These are phyloP conservation scores for Gnaphalium uliginosum DNA, from an alignment of 129 eudicot species.

Conservation along the genomic window DNA sequence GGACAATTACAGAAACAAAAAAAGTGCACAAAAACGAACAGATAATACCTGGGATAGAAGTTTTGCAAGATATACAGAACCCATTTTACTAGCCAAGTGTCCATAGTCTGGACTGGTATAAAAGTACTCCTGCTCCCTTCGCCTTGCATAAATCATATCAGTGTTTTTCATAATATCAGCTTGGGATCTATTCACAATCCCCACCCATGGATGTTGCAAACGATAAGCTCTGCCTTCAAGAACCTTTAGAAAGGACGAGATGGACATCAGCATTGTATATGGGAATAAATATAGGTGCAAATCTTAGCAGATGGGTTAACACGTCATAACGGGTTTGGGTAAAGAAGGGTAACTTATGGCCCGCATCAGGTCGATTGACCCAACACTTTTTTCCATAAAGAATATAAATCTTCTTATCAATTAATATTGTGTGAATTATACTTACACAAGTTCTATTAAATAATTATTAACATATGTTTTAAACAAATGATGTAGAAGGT, in stretches of 20 bases:
- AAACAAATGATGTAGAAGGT: too few relatives aligned
- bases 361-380: neutral
- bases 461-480: too few relatives aligned
- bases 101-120: conserved; percentile 83
- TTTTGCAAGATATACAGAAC: conserved; percentile 82
- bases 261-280: neutral
- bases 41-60: conserved; percentile 71
- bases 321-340: neutral
- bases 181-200: conserved; percentile 87
- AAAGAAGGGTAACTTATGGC: neutral
- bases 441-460: too few relatives aligned
- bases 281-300: neutral
- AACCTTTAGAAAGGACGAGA: conserved; percentile 44
- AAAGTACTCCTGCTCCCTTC: conserved; percentile 75
- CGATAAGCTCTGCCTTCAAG: conserved; percentile 91
- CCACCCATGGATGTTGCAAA: conserved; percentile 88
- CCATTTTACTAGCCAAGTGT: conserved; percentile 85
- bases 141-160: conserved; percentile 79
- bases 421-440: too few relatives aligned
- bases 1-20: neutral
- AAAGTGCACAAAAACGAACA: neutral
- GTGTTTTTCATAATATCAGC: conserved; percentile 78
- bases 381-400: neutral
- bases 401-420: too few relatives aligned
- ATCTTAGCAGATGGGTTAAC: neutral